Base-by-base conservation (phyloP, 176 grass and related monocot species). In the Secale cereale region DNA sequence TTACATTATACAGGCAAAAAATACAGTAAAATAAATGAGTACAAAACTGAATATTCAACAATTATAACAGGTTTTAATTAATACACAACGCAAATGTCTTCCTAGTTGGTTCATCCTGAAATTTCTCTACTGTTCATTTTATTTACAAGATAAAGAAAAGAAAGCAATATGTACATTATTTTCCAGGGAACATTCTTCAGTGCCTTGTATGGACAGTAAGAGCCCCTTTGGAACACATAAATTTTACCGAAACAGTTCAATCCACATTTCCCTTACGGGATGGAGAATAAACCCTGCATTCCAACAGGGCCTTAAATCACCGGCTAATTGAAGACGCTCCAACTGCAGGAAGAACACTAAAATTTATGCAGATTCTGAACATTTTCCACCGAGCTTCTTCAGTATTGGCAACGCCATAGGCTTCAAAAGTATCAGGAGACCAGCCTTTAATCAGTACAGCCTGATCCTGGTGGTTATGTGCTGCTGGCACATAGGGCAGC, bases 401-500 rank as follows among this genome's bases (percentile, higher is more conserved):
- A 80, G 60, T 62, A 68, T 46, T 83, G 48, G 33, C 8, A 26
- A 83, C n/a, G 41, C 27, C 46, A 66, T n/a, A 80, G 46, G 66
- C 68, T 80, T 70, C 30, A 59, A 62, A 82, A 81, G 43, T 23
- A 62, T 40, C n/a, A 86, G 5, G 20, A 64, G 11, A 89, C 91
- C 78, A 2, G 14, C 75, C 65, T 37, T 76, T 3, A 76, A 13
- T 84, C 72, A 98, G 65, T 98, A 98, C 32, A 98, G 84, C 88
- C 86, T 98, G 86, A 98, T 98, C 85, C 83, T 94, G 62, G 90
- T 96, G 65, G 93, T 91, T 76, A 98, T 96, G 63, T 80, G 27
- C 84, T 71, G 82, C 86, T 96, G 97, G 77, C 97, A 98, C 40
- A 95, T 76, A 76, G 97, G 97, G 64, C 97, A 98, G 56, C 88